These are phyloP conservation scores for Rubroboletus satanas DNA, from an alignment of 768 basidiomycete species.

Conservation along the genomic window DNA sequence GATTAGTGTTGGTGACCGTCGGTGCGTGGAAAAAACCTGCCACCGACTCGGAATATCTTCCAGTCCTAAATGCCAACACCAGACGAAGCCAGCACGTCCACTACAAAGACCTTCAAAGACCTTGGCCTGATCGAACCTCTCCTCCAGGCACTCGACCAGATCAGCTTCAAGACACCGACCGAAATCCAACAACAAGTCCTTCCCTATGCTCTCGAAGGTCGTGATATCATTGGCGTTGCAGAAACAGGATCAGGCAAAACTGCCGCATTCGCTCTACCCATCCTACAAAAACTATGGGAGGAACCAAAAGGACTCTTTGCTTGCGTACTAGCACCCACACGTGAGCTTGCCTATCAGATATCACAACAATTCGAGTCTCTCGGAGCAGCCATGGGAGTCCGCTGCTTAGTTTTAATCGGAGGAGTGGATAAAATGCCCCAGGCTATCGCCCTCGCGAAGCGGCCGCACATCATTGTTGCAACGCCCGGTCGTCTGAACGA, in stretches of 20 bases:
- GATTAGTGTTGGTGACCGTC: neutral
- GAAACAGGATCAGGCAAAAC: conserved; percentile 98
- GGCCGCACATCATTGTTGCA: conserved; percentile 92
- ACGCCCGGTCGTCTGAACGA: conserved; percentile 92
- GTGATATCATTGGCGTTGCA: conserved; percentile 98
- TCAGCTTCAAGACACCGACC: conserved; percentile 83
- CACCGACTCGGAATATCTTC: neutral
- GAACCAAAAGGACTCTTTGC: conserved; percentile 92
- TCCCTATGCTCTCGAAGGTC: conserved; percentile 84
- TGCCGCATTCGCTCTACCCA: conserved; percentile 93
- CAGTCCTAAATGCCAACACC: conserved; percentile 51
- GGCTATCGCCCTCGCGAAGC: conserved; percentile 86
- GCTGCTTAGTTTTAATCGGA: conserved; percentile 90
- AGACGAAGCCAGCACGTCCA: conserved; percentile 55
- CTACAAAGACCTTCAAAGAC: conserved; percentile 61
- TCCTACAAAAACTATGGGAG: conserved; percentile 94
- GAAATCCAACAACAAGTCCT: conserved; percentile 85
- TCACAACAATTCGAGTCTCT: conserved; percentile 93
- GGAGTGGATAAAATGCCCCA: conserved; percentile 91
- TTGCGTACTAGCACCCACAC: conserved; percentile 92
- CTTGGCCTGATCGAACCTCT: conserved; percentile 89
- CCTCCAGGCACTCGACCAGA: conserved; percentile 74
- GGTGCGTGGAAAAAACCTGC: conserved; percentile 12
- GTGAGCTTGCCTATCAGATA: conserved; percentile 97
- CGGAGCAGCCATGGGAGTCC: conserved; percentile 88